phyloP scores from a whole-genome alignment of 2,329 filamentous ascomycete species.

The Clonostachys solani region DNA sequence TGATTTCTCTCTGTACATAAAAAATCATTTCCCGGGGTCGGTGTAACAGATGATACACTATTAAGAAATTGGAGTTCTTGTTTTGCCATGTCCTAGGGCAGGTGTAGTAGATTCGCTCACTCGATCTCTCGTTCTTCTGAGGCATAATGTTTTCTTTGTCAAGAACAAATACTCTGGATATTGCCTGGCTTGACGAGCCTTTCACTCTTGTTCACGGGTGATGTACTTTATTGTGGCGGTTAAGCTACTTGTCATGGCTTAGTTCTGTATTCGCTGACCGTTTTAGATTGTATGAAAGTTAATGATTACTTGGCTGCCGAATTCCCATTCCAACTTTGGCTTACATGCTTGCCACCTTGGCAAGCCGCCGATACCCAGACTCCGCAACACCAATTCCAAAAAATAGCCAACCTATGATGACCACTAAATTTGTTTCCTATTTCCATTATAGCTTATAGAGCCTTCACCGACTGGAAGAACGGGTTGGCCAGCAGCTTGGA shows the following conservation, averaged over 20 bases:
- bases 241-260: too few species aligned
- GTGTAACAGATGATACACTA: conserved; percentile 24
- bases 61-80: conserved; percentile 32
- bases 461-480: conserved; percentile 66
- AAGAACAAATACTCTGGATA: too few species aligned
- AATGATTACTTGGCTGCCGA: background rate
- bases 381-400: background rate
- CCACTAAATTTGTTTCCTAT: background rate
- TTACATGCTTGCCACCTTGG: background rate
- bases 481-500: conserved; percentile 59
- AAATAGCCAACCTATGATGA: background rate
- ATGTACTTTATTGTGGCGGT: too few species aligned
- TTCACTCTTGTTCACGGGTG: too few species aligned
- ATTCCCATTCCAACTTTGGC: background rate
- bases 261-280: too few species aligned
- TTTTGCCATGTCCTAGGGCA: conserved; percentile 3
- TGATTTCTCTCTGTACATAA: conserved; percentile 1
- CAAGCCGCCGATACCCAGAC: background rate
- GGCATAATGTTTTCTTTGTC: too few species aligned
- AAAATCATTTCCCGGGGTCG: background rate
- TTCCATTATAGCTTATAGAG: conserved; percentile 29
- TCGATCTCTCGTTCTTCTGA: too few species aligned
- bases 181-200: too few species aligned
- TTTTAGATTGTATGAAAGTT: background rate
- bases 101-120: too few species aligned